Evolutionary conservation across 495 filamentous ascomycete species (phyloP).

Genomic region (Extremus antarcticus): DNA sequence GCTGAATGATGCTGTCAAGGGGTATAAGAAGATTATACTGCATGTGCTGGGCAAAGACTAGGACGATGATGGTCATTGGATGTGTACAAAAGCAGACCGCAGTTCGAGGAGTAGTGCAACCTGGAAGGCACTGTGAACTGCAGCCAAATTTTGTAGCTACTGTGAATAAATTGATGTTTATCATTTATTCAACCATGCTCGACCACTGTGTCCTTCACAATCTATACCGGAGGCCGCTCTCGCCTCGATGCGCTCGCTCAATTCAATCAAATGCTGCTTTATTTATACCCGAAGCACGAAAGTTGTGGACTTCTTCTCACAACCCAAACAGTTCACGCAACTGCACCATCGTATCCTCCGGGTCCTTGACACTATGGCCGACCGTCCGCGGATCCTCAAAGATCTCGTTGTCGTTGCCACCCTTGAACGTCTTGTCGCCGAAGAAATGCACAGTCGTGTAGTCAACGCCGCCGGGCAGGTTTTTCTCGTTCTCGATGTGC

Average conservation of each 20-base stretch:
- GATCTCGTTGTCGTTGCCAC: conserved; percentile 95
- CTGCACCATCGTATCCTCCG: conserved; percentile 67
- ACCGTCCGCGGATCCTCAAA: conserved; percentile 67
- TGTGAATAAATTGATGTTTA: too few relatives aligned
- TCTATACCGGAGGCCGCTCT: too few relatives aligned
- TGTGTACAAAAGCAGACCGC: too few relatives aligned
- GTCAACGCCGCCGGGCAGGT: conserved; percentile 51
- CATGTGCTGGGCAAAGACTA: conserved; percentile 2
- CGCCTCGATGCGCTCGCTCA: neutral
- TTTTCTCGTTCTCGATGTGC: conserved; percentile 74
- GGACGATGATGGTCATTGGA: too few relatives aligned
- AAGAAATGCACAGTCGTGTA: conserved; percentile 95
- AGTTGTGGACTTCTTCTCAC: neutral
- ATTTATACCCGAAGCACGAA: neutral
- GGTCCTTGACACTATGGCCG: conserved; percentile 70
- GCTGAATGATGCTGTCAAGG: conserved; percentile 36
- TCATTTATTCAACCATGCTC: too few relatives aligned
- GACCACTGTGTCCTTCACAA: too few relatives aligned
- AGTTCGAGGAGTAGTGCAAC: too few relatives aligned
- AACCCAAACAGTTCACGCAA: conserved; percentile 62
- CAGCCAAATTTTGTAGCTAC: too few relatives aligned
- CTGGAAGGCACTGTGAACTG: too few relatives aligned
- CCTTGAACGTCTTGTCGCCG: conserved; percentile 80
- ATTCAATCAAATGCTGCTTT: neutral
- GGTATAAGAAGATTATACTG: conserved; percentile 33